phyloP scores from a whole-genome alignment of 148 eudicot genomes.

The Vaccinium macrocarpon region DNA sequence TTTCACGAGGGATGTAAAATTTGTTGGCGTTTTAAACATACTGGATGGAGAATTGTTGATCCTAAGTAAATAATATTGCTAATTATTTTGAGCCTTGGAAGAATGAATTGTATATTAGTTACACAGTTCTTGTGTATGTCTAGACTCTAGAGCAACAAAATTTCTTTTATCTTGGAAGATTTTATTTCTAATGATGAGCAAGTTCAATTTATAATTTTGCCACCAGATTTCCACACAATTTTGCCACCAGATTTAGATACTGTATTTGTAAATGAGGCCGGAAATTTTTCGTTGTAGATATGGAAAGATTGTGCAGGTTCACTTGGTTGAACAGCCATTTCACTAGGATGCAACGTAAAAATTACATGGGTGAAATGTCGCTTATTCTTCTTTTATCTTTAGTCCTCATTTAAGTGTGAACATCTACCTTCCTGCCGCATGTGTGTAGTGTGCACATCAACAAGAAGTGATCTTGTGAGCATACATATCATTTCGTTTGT shows the following conservation, averaged over 20 bases:
- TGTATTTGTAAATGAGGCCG: background rate
- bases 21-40: background rate
- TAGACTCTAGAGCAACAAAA: background rate
- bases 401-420: background rate
- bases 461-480: background rate
- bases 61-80: background rate
- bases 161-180: background rate
- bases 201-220: background rate
- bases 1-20: background rate
- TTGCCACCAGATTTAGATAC: background rate
- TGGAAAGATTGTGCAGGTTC: background rate
- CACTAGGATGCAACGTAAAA: background rate
- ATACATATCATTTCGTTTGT: background rate
- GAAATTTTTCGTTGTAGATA: background rate
- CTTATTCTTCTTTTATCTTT: background rate
- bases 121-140: background rate
- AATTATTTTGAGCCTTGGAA: background rate
- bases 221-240: background rate
- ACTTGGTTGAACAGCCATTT: background rate
- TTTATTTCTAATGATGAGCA: background rate
- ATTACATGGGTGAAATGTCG: background rate
- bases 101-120: background rate
- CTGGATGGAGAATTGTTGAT: background rate
- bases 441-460: background rate
- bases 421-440: background rate